Percentiles rank a stretch among this genome's conserved stretches.
phyloP scores from a whole-genome alignment of 2,329 filamentous ascomycete species.

The Colletotrichum chrysophilum region DNA sequence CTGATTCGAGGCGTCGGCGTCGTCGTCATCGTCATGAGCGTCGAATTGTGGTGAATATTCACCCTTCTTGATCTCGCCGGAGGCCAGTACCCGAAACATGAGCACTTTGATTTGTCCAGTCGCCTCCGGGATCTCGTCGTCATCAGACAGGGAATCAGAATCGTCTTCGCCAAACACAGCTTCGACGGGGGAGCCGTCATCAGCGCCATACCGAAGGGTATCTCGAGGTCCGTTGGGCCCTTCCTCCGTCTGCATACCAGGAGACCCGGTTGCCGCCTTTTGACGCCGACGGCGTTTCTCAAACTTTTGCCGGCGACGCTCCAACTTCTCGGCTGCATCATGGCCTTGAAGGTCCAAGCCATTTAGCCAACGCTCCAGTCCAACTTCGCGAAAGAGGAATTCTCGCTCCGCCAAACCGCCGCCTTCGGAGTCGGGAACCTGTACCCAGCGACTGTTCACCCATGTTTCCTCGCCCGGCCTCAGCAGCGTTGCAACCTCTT shows the following conservation, averaged over 20 bases:
- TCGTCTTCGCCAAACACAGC: conserved; percentile 72
- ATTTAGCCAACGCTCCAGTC: conserved; percentile 94
- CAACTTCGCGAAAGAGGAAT: conserved; percentile 96
- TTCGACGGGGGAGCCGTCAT: conserved; percentile 77
- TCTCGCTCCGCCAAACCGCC: conserved; percentile 95
- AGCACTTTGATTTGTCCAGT: conserved; percentile 98
- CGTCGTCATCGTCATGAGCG: conserved; percentile 92
- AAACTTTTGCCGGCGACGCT: conserved; percentile 84
- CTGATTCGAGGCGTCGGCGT: conserved; percentile 54
- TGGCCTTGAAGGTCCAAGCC: conserved; percentile 94
- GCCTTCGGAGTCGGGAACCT: conserved; percentile 87
- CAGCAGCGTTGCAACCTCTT: conserved; percentile 94
- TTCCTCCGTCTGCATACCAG: conserved; percentile 41
- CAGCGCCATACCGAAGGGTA: conserved; percentile 81
- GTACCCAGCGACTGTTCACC: conserved; percentile 99
- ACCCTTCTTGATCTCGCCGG: conserved; percentile 95
- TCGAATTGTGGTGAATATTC: conserved; percentile 99
- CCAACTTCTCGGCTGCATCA: conserved; percentile 86
- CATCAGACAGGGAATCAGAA: conserved; percentile 74
- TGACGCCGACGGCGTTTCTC: conserved; percentile 71
- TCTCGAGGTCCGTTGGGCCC: conserved; percentile 51
- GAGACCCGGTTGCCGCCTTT: conserved; percentile 49
- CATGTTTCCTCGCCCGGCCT: conserved; percentile 96
- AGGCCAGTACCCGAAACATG: conserved; percentile 92
- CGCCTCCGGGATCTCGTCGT: conserved; percentile 91